phyloP scores from a whole-genome alignment of 495 filamentous ascomycete species.

The Aspergillus bridgeri region DNA sequence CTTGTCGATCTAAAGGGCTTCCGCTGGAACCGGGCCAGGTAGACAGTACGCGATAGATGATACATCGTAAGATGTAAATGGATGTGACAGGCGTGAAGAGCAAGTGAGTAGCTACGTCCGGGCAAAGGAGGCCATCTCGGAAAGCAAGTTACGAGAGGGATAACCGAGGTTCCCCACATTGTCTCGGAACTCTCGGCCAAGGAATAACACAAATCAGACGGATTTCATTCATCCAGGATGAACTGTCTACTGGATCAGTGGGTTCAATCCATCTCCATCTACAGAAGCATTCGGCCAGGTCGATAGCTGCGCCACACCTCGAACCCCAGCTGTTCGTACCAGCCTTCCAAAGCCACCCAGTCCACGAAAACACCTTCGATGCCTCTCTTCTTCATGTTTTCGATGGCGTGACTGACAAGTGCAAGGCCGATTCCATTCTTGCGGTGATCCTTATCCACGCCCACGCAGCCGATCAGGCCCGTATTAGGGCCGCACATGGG shows the following conservation, averaged over 20 bases:
- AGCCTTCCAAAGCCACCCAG: slow-evolving; percentile 47
- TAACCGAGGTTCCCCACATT: not conserved
- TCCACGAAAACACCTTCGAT: slow-evolving; percentile 50
- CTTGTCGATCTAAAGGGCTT: not conserved
- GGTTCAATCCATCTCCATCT: not conserved
- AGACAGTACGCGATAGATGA: not conserved
- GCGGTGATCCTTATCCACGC: slow-evolving; percentile 40
- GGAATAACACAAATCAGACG: not conserved
- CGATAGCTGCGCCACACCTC: slow-evolving; percentile 43
- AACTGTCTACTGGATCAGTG: not conserved
- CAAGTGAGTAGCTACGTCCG: not conserved
- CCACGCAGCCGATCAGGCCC: slow-evolving; percentile 49
- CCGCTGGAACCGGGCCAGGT: too few species aligned
- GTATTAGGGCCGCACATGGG: slow-evolving; percentile 43
- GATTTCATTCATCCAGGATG: not conserved
- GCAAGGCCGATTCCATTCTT: slow-evolving; percentile 45
- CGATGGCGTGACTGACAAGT: slow-evolving; percentile 45
- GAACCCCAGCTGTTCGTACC: slow-evolving; percentile 50
- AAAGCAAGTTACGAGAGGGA: not conserved
- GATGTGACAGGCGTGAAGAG: not conserved
- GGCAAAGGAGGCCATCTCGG: not conserved
- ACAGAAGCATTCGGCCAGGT: slow-evolving; percentile 25
- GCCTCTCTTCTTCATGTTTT: slow-evolving; percentile 46
- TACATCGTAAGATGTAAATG: not conserved
- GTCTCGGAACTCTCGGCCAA: not conserved